Evolutionary conservation across 306 rosid species (phyloP), one percentile per base, ranked within the genome.

Genomic region (Cucurbita moschata): DNA sequence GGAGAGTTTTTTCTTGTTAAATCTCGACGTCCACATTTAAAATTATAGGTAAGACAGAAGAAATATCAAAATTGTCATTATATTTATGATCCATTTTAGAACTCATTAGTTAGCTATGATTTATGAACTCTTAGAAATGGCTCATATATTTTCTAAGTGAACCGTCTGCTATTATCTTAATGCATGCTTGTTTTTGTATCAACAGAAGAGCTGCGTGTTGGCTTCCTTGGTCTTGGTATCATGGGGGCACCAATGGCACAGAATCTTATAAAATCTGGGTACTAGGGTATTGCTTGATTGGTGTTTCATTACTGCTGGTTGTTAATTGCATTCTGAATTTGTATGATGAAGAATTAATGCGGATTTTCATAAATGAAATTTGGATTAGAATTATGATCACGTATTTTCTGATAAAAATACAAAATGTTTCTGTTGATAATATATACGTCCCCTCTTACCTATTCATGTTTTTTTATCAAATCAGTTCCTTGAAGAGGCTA

Each of bases 221-320:
- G 98, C 68, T 93, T 93, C 78, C 80, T 93, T 52, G 98, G 98
- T 72, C 77, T 90, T 16, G 98, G 98, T 84, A 93, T 93, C 79
- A 93, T 93, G 98, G 98, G 98, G 65, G 80, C 89, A 74, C 98
- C 96, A 35, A 93, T 93, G 98, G 96, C 96, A 16, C 91, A 78
- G 13, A 93, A 93, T 83, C 96, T 93, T 63, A 51, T 88, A 13
- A 87, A 86, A 77, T 80, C 96, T 76, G 98, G 98, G 97, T 92
- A 84, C 55, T 61, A 61, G 73, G 61, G 47, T 38, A 13, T 49
- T 39, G 15, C 71, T 52, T 73, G 38, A 19, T n/a, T 46, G 0
- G 54, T 67, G 26, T 26, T 67, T 67, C 54, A 51, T 71, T 71
- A 4, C 1, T 8, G 10, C 16, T 37, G 16, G 30, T 53, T n/a